Base-by-base conservation (phyloP, 345 rosid species). In the Eucalyptus fibrosa region DNA sequence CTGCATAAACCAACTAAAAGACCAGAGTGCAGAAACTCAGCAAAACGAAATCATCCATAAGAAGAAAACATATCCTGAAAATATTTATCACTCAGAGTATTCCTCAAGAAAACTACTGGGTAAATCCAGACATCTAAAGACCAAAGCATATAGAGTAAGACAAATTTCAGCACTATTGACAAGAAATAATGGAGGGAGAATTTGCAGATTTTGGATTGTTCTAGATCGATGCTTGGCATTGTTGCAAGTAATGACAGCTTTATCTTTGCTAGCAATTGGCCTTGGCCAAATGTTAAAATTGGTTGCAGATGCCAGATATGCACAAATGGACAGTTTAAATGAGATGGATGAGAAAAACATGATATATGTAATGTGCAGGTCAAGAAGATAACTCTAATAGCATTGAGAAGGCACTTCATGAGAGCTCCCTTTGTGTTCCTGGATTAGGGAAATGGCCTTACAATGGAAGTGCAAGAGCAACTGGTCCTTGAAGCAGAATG, bases 221-320 rank as follows among this genome's bases (percentile, higher is more conserved):
- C 42, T 34, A 8, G 12, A 69, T 69, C 4, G 19, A 9, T 18
- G 81, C 42, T 69, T 69, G 42, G 81, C 44, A 34, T 18, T 9
- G 81, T 86, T 50, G 87, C 44, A 18, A 50, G 55, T 5, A 28
- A n/a, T 7, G 16, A 40, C 7, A 60, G 88, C 85, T 37, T 69
- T 85, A 13, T 5, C 69, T 88, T 62, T 26, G n/a, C n/a, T 42
- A 44, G 89, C 69, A 89, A 94, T 89, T 34, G 96, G 97, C 51
- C 32, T 85, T 9, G 96, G 94, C 86, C 98, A 97, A 90, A 93
- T 90, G 90, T 94, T 92, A 93, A 95, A 94, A 90, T 90, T 91
- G 89, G 98, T 94, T 30, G 98, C 96, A 89, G 95, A 89, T 87
- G 94, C 91, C 93, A 97, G 88, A 90, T 94, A 96, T 91, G 93